Base-by-base conservation (phyloP, 2,329 filamentous ascomycete species). In the Claviceps paspali region DNA sequence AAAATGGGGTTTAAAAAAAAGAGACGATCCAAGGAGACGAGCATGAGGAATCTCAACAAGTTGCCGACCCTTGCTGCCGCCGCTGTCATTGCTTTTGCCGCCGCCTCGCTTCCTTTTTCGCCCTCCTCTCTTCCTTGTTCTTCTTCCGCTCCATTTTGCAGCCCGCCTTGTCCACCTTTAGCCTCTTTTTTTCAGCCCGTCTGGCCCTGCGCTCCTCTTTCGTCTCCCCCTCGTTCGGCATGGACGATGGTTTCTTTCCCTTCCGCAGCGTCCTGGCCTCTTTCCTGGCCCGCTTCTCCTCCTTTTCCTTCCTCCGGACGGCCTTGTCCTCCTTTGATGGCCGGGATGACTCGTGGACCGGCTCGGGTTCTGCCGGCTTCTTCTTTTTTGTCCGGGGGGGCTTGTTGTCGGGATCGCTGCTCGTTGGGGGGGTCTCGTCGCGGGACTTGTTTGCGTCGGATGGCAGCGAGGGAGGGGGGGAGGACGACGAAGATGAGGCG, bases 101-200 rank as follows among this genome's bases (percentile, higher is more conserved):
- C 47, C 59, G 59, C 52, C 59, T 64, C 40, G 58, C 61, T 47
- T 64, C 61, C 42, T 64, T 63, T 41, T 52, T 56, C 11, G 55
- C 61, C 31, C 59, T 54, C 33, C 63, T 71, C 39, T 68, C 67
- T 42, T 68, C 64, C 17, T 51, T 49, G 19, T 42, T 48, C 22
- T 27, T 39, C 2, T 44, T 46, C 18, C 28, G 38, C 2, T 45
- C 44, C 7, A 45, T 44, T 39, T 45, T 52, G 17, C 43, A 43
- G 19, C 36, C 33, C 3, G 44, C 48, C 8, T 50, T 47, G 15
- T 47, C 47, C 24, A 52, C 50, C 31, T 56, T 56, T 6, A 46
- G 42, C 43, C 49, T 45, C 37, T 44, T 43, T 45, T 52, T 59
- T 14, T 52, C 53, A 33, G 57, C 57, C 33, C 49, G 57, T 30